Evolutionary conservation across 1,284 basidiomycete species (phyloP).

Genomic region (Heterobasidion occidentale): DNA sequence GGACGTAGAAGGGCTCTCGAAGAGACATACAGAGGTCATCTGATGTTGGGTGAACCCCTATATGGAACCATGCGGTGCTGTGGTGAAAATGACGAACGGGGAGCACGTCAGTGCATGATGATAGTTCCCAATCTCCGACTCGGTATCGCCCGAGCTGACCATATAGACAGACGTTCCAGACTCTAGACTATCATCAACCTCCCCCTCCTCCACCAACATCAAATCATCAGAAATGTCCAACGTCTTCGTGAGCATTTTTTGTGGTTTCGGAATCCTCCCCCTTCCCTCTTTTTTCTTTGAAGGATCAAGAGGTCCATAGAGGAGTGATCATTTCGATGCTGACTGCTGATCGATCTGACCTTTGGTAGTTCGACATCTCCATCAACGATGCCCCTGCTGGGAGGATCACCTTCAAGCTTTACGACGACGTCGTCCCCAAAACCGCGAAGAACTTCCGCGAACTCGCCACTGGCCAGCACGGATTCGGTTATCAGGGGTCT

Average conservation of each 20-base stretch:
- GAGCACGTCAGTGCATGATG: too few species aligned
- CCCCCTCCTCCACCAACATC: not conserved
- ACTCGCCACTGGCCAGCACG: conserved; percentile 73
- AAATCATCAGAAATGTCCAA: conserved; percentile 24
- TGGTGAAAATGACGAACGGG: too few species aligned
- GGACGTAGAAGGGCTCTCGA: too few species aligned
- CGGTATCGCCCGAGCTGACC: too few species aligned
- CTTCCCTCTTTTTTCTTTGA: not conserved
- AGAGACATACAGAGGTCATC: not conserved
- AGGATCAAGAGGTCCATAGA: not conserved
- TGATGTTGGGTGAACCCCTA: not conserved
- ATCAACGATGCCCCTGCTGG: conserved; percentile 52
- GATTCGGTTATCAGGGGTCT: conserved; percentile 57
- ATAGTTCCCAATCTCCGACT: too few species aligned
- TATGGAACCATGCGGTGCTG: not conserved
- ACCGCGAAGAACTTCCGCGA: conserved; percentile 90
- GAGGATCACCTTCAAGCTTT: conserved; percentile 82
- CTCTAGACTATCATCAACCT: not conserved
- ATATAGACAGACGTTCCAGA: not conserved
- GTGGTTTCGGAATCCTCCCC: too few species aligned
- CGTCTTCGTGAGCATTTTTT: conserved; percentile 30
- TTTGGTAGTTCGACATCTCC: conserved; percentile 67
- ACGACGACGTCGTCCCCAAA: conserved; percentile 59
- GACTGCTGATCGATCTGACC: not conserved
- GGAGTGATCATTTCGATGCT: not conserved